A percentile compares a stretch with the other conserved stretches of the same genome.
Evolutionary conservation across 306 rosid genomes (phyloP).

Genomic region (Cyclanthera cordifolia): DNA sequence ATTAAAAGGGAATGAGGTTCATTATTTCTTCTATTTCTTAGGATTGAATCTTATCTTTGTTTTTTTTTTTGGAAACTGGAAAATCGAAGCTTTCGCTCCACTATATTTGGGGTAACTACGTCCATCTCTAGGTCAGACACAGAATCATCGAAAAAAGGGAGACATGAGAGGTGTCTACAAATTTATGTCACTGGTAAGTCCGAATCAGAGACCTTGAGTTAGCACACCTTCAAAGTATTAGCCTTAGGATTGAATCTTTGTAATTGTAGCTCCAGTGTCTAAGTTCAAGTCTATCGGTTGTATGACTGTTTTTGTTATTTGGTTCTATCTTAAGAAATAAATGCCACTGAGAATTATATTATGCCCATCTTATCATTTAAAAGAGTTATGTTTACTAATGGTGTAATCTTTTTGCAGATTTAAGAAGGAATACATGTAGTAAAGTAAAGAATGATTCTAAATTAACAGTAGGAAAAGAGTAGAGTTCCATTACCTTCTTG

Average conservation of each 20-base stretch:
- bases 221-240: no score
- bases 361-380: slow-evolving; percentile 1
- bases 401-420: neutral
- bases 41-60: neutral
- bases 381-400: neutral
- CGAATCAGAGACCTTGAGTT: no score
- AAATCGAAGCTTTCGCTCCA: no score
- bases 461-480: no score
- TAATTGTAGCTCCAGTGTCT: neutral
- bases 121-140: no score
- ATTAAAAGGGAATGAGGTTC: slow-evolving; percentile 1
- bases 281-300: neutral
- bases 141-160: no score
- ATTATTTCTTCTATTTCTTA: neutral
- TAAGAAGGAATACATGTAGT: neutral
- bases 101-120: no score
- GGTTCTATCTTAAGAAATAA: neutral
- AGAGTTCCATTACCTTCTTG: no score
- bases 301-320: neutral
- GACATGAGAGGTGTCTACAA: no score
- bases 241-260: neutral
- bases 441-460: neutral
- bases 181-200: no score
- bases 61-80: no score
- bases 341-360: neutral